Conservation (phyloP, 106 monocot genomes). For the Allium fistulosum region DNA sequence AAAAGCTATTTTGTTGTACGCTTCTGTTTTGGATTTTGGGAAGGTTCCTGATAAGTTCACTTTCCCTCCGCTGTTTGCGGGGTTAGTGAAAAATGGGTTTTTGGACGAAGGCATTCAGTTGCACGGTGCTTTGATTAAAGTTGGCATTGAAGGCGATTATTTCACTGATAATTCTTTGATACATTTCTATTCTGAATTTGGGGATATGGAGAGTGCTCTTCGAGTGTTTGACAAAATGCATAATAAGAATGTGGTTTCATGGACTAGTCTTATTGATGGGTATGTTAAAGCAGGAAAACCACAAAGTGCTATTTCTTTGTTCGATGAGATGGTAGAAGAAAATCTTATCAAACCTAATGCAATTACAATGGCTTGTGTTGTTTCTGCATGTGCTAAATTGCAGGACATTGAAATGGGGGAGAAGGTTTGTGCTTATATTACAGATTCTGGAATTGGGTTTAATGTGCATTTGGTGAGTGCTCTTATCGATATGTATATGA, state of each 20-base stretch:
- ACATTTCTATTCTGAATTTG: constrained; percentile 13
- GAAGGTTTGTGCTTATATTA: constrained; percentile 16
- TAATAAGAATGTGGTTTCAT: constrained; percentile 41
- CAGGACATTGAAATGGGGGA: constrained; percentile 18
- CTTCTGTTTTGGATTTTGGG: constrained; percentile 2
- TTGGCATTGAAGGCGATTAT: constrained; percentile 8
- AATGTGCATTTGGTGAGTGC: constrained; percentile 20
- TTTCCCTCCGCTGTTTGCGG: constrained; percentile 21
- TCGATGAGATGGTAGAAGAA: constrained; percentile 18
- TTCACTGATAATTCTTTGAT: constrained; percentile 19
- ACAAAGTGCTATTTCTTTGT: constrained; percentile 18
- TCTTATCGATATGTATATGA: constrained; percentile 38
- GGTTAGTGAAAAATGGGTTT: constrained; percentile 7
- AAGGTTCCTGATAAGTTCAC: constrained; percentile 18
- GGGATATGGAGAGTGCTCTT: constrained; percentile 16
- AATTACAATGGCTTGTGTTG: constrained; percentile 29
- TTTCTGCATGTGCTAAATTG: constrained; percentile 31
- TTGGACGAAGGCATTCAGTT: constrained; percentile 14
- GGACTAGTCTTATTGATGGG: constrained; percentile 41
- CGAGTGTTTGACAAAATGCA: constrained; percentile 32
- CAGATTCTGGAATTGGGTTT: constrained; percentile 16
- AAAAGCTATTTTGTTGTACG: constrained; percentile 10
- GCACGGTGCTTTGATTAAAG: constrained; percentile 16
- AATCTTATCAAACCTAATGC: constrained; percentile 11
- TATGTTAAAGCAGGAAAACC: constrained; percentile 19